phyloP scores from a whole-genome alignment of 108 stramenopile genomes.

The Nannochloropsis granulata region DNA sequence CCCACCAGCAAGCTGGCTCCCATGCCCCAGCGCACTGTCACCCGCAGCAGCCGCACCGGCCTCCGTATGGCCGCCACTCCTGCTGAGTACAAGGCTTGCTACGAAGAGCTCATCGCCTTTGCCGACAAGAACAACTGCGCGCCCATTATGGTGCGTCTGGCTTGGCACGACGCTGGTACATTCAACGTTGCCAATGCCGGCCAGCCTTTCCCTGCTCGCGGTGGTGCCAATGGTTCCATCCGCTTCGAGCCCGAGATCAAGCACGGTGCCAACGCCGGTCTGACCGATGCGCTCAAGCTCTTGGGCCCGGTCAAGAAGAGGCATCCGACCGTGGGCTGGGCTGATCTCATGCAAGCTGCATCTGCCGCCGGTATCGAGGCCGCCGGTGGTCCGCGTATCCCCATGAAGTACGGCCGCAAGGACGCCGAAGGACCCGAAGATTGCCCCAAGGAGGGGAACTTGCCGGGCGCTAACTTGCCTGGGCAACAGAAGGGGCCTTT shows the following conservation, averaged over 20 bases:
- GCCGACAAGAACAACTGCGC: background rate
- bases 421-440: slow-evolving; percentile 28
- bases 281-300: slow-evolving; percentile 21
- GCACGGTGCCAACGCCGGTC: slow-evolving; percentile 41
- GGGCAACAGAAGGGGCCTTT: background rate
- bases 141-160: slow-evolving; percentile 35
- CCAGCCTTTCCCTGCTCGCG: background rate
- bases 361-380: slow-evolving; percentile 14
- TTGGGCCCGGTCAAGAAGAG: slow-evolving; percentile 29
- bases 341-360: slow-evolving; percentile 42
- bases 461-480: slow-evolving; percentile 19
- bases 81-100: background rate
- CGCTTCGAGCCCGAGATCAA: slow-evolving; percentile 41
- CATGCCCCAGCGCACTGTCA: background rate
- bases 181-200: background rate
- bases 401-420: slow-evolving; percentile 37
- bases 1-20: background rate
- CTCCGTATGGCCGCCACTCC: background rate
- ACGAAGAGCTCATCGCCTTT: background rate
- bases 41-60: background rate
- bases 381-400: slow-evolving; percentile 33
- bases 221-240: slow-evolving; percentile 43
- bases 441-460: slow-evolving; percentile 34
- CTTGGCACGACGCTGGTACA: slow-evolving; percentile 37
- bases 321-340: slow-evolving; percentile 30